Base-by-base conservation (phyloP, 2,329 filamentous ascomycete species). In the Lomentospora prolificans region DNA sequence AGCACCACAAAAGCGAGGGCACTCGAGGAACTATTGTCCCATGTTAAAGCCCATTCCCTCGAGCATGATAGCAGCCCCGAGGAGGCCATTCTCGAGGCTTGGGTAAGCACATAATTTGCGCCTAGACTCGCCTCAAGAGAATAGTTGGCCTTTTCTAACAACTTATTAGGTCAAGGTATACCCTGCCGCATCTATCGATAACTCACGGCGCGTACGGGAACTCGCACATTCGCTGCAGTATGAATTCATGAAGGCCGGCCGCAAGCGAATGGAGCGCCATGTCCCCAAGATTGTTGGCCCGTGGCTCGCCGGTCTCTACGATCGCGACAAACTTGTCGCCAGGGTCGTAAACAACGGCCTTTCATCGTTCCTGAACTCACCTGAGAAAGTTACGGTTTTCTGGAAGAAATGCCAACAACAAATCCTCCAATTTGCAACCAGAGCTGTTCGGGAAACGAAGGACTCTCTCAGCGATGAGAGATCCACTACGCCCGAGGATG, bases 281-380 rank as follows among this genome's bases (percentile, higher is more conserved):
- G 77, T 99, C 59, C 84, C 89, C 10, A 84, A 80, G 58, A 76
- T 95, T 33, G 84, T 95, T 50, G 90, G 87, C 8, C 79, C 89
- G n/a, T 99, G 95, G 94, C 78, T 97, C 10, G 87, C 89, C 6
- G 94, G 92, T 1, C 80, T 87, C 1, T 95, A 90, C 66, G 94
- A 99, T 68, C 86, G 82, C 61, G 92, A 99, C 65, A 83, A 84
- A 56, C 78, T 78, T 17, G 90, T 90, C 12, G 78, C 87, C 6
- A 82, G 84, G 57, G 83, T 89, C n/a, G 90, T 91, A 2, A 78
- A 81, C 57, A 85, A 92, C 50, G 87, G 91, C 0, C 75, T 96
- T 17, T 79, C 80, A 0, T 80, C 79, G 2, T 88, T 96, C 41
- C 86, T 97, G 56, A 80, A 80, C 19, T 90, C 86, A 0, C 81